A percentile compares a stretch with the other conserved stretches of the same genome.
These are phyloP conservation scores for Aspergillus conjunctus DNA, from an alignment of 495 filamentous ascomycete genomes.

Conservation along the genomic window DNA sequence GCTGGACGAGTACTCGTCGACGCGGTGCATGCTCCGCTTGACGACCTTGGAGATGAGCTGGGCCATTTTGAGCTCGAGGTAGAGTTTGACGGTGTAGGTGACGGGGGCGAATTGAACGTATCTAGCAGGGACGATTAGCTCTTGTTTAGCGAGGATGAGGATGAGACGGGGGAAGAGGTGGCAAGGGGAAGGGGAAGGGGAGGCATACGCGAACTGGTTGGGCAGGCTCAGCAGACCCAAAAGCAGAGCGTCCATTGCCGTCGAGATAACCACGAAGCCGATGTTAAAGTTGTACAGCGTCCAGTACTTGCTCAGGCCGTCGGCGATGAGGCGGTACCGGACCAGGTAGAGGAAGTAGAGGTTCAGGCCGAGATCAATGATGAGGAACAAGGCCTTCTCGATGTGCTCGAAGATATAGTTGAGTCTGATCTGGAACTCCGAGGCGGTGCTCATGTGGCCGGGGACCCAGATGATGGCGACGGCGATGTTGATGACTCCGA, in stretches of 20 bases:
- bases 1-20: constrained; percentile 11
- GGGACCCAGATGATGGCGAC: constrained; percentile 55
- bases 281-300: constrained; percentile 52
- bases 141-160: neutral
- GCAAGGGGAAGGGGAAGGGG: neutral
- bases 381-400: constrained; percentile 50
- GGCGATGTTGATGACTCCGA: constrained; percentile 46
- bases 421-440: constrained; percentile 38
- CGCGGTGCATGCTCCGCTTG: constrained; percentile 12
- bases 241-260: constrained; percentile 51
- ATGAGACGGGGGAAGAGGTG: no score
- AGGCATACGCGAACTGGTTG: constrained; percentile 7
- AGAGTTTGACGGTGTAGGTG: constrained; percentile 55
- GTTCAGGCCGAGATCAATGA: constrained; percentile 51
- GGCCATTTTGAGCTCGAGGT: constrained; percentile 58
- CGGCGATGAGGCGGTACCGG: constrained; percentile 45
- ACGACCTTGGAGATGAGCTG: constrained; percentile 42
- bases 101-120: constrained; percentile 58
- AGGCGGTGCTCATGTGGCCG: constrained; percentile 29
- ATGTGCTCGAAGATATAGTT: constrained; percentile 54
- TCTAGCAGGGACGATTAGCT: no score
- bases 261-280: constrained; percentile 49
- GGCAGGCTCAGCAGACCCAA: constrained; percentile 1
- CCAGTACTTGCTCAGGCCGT: constrained; percentile 53
- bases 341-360: constrained; percentile 51